Base-by-base conservation (phyloP, 768 basidiomycete genomes). In the Piloderma croceum region DNA sequence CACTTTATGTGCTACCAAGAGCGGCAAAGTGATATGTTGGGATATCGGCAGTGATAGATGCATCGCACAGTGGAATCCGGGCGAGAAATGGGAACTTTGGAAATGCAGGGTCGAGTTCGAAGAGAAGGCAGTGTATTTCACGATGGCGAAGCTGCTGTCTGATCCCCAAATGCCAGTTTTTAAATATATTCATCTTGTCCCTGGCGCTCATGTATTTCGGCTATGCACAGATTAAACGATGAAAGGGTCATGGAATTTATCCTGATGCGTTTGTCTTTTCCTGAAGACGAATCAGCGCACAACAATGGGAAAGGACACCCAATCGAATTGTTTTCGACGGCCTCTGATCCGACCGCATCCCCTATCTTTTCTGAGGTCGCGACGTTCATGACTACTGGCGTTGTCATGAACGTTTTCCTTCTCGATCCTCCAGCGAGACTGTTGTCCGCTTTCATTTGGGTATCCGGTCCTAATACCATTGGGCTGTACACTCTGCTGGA, bases 91-190 rank as follows among this genome's bases (percentile, higher is more conserved):
- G 82, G 81, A 83, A 50, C 52, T 86, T 5, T 85, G 83, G 83
- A 86, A 86, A 51, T 85, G 83, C 48, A 63, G 83, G 7, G 82
- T 86, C 13, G 83, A 84, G 52, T 85, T 83, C 51, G 81, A 83
- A 29, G 73, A 77, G 47, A 64, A 77, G 43, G 75, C 77, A 0
- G 82, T 84, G 24, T 86, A 74, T 58, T 83, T 86, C 50, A 81
- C 78, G 0, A 85, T 85, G 81, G 83, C 83, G 1, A 80, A 77
- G 53, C 70, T 79, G 21, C 48, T 82, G 17, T 55, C 63, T 23
- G 67, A 65, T 44, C 65, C 69, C 74, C 76, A 54, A 62, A 73
- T 69, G 21, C 32, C 13, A 19, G 41, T 19, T n/a, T 15, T 18
- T 7, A 24, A 13, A 11, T 23, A 6, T 4, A 12, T 15, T 29